phyloP scores from a whole-genome alignment of 768 basidiomycete species.

The Serendipita indica region DNA sequence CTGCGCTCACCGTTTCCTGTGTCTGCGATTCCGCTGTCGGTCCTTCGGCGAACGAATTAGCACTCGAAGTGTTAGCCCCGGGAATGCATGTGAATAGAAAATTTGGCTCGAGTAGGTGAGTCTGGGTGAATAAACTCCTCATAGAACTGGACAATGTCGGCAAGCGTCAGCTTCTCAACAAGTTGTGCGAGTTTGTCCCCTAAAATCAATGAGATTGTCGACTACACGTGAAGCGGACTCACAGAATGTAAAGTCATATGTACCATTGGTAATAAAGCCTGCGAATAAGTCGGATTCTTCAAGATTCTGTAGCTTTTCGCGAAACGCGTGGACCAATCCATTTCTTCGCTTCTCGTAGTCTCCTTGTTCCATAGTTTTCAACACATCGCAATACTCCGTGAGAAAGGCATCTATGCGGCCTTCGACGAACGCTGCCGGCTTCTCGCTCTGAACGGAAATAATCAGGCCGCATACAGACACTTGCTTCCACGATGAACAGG shows the following conservation, averaged over 20 bases:
- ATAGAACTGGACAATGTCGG: slow-evolving; percentile 63
- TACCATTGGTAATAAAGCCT: slow-evolving; percentile 57
- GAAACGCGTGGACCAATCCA: slow-evolving; percentile 64
- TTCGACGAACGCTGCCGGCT: slow-evolving; percentile 64
- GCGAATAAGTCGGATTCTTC: slow-evolving; percentile 67
- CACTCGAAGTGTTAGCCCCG: no score
- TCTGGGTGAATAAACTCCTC: slow-evolving; percentile 50
- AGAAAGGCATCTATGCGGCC: slow-evolving; percentile 80
- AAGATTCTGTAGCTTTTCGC: slow-evolving; percentile 73
- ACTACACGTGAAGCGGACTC: slow-evolving; percentile 25
- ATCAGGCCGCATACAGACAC: not conserved
- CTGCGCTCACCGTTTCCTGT: no score
- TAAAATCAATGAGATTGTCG: slow-evolving; percentile 20
- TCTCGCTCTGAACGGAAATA: slow-evolving; percentile 78
- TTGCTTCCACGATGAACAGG: slow-evolving; percentile 36
- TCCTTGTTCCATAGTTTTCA: slow-evolving; percentile 53
- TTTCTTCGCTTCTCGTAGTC: slow-evolving; percentile 68
- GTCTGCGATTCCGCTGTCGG: no score
- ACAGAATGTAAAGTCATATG: slow-evolving; percentile 79
- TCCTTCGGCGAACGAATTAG: no score
- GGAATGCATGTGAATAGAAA: slow-evolving; percentile 69
- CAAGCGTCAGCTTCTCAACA: slow-evolving; percentile 52
- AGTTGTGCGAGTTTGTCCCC: slow-evolving; percentile 58
- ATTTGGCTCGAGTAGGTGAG: slow-evolving; percentile 57
- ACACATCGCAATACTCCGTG: slow-evolving; percentile 46